Percentiles rank a stretch among this genome's conserved stretches.
Conservation (phyloP, 2,329 filamentous ascomycete species). For the Fusarium newnesense region DNA sequence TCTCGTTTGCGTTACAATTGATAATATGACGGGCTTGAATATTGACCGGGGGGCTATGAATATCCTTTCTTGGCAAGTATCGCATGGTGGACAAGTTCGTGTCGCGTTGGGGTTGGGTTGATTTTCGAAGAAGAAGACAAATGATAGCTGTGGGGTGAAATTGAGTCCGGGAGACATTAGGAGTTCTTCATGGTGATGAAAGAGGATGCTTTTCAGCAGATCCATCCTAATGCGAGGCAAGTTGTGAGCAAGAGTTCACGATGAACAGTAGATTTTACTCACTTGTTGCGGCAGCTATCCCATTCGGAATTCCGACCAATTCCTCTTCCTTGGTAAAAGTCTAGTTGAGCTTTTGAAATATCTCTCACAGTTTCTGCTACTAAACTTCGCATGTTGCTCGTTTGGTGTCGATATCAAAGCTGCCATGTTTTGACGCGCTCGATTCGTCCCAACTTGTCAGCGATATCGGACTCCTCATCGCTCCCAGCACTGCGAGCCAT, state of each 20-base stretch:
- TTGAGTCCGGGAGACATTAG: too few species aligned
- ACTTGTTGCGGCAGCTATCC: neutral
- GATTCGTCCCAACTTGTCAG: neutral
- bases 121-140: neutral
- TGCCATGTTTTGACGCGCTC: neutral
- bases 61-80: neutral
- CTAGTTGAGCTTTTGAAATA: neutral
- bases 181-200: too few species aligned
- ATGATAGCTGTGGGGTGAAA: too few species aligned
- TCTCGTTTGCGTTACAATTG: neutral
- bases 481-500: neutral
- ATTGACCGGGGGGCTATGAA: neutral
- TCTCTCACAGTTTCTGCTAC: neutral
- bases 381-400: neutral
- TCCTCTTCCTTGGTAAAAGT: neutral
- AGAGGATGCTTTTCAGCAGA: too few species aligned
- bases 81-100: neutral
- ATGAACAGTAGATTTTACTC: neutral
- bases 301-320: neutral
- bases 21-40: neutral
- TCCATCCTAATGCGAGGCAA: too few species aligned
- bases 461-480: neutral
- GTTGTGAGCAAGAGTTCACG: too few species aligned
- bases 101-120: neutral
- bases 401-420: neutral